Percentiles rank a stretch among this genome's conserved stretches.
Conservation (phyloP, 2,329 filamentous ascomycete species). For the Neophaeococcomyces mojaviensis region DNA sequence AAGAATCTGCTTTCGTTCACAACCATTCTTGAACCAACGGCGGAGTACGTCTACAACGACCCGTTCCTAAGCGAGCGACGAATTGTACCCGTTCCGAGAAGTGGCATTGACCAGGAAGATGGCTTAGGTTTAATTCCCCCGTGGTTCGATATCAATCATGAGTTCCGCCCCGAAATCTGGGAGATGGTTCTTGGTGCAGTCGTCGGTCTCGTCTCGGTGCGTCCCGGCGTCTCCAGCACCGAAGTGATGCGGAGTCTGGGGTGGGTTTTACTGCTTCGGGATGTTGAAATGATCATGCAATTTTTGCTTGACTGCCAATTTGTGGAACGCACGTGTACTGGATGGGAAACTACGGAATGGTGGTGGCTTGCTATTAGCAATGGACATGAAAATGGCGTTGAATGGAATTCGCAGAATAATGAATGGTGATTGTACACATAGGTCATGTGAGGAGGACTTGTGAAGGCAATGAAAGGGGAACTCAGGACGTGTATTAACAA, state of each 20-base stretch:
- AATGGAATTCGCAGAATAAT: neutral
- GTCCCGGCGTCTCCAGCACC: conserved; percentile 33
- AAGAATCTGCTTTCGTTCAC: conserved; percentile 36
- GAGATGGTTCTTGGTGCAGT: conserved; percentile 35
- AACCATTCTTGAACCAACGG: conserved; percentile 32
- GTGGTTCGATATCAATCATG: conserved; percentile 43
- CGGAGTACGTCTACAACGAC: conserved; percentile 34
- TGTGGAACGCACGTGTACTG: neutral
- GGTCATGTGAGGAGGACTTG: neutral
- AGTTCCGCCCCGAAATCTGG: conserved; percentile 33
- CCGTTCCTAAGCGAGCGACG: conserved; percentile 24
- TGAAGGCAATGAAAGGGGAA: neutral
- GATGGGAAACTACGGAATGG: conserved; percentile 11
- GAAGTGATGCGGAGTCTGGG: conserved; percentile 26
- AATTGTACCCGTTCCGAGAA: conserved; percentile 25
- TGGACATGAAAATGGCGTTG: conserved; percentile 1
- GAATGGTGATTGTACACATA: neutral
- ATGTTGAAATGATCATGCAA: conserved; percentile 5
- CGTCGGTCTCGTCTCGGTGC: conserved; percentile 33
- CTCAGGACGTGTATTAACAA: neutral
- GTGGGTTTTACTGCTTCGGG: conserved; percentile 1
- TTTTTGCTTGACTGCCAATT: neutral
- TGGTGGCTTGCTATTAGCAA: conserved; percentile 10
- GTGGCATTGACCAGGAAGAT: conserved; percentile 15
- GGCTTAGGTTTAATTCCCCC: conserved; percentile 31